phyloP scores from a whole-genome alignment of 345 rosid genomes.

The Melaleuca alternifolia region DNA sequence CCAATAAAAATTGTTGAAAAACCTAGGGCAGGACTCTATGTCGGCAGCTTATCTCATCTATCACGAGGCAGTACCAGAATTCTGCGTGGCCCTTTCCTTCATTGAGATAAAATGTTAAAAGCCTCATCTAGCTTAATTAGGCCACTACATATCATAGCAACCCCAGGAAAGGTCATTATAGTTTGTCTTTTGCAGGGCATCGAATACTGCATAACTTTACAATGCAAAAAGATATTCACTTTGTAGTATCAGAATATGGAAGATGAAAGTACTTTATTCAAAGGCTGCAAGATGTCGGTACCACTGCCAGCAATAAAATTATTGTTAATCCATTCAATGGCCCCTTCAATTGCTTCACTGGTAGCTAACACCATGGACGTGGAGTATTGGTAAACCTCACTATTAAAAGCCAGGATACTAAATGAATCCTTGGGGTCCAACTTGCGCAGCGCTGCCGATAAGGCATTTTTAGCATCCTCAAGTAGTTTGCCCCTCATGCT shows the following conservation, averaged over 20 bases:
- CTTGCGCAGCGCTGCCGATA: constrained; percentile 41
- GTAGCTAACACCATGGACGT: constrained; percentile 59
- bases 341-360: constrained; percentile 46
- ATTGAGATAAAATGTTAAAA: neutral
- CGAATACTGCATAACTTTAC: neutral
- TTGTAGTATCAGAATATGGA: neutral
- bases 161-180: neutral
- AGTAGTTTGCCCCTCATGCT: constrained; percentile 81
- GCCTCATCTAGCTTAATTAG: neutral
- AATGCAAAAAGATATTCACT: neutral
- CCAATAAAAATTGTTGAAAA: neutral
- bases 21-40: neutral
- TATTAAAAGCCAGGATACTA: constrained; percentile 71
- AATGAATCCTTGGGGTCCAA: constrained; percentile 70
- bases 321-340: constrained; percentile 54
- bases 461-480: constrained; percentile 53
- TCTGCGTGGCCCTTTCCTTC: neutral
- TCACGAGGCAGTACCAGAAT: neutral
- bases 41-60: neutral
- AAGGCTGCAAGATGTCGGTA: constrained; percentile 64
- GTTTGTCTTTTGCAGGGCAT: neutral
- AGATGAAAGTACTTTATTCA: constrained; percentile 45
- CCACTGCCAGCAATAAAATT: constrained; percentile 55
- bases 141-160: neutral
- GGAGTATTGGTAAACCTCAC: constrained; percentile 53